Evolutionary conservation across 1,139 yeast species (phyloP), one percentile per base, ranked within the genome.

Genomic region (Debaryomycetaceae sp.): DNA sequence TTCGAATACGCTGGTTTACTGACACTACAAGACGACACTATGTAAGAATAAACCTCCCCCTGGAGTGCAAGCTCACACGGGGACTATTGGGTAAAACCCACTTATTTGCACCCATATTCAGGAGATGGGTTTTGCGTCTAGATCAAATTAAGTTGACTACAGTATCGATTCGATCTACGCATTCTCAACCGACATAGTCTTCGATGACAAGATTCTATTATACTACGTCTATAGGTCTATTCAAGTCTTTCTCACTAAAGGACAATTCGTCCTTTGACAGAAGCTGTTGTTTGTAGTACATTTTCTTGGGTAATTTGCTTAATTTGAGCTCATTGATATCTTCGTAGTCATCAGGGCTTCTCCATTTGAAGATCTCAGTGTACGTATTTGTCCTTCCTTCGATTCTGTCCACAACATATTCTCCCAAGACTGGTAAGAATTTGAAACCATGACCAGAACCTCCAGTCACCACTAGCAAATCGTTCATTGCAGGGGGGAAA

Each of bases 401-500:
- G 27, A 66, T 44, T 24, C 50, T 53, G 41, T 67, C 64, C 6
- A 58, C 61, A 34, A 68, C 57, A 40, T 52, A 66, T 44, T 58
- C 60, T 2, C 74, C 74, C 29, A 68, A 50, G 4, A 65, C 69
- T 5, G 66, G 68, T 31, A 61, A 51, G 54, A 66, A 64, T 50
- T 67, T 66, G 54, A 66, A 67, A 2, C 68, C 67, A 54, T 73
- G 78, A 17, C 77, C 75, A 9, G 74, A 68, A 2, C 76, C 80
- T 37, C 80, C 80, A 45, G 72, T 63, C 4, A 72, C 75, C 24
- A 76, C 64, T 43, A 69, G 59, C 11, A 75, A 59, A 37, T 65
- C 64, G 34, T 64, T 54, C 34, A 57, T 55, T 5, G 58, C 57
- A 3, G 80, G 80, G 44, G 64, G 68, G 50, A 57, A 62, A 47